Evolutionary conservation across 2,329 filamentous ascomycete species (phyloP).

Genomic region (Daldinia sp.): DNA sequence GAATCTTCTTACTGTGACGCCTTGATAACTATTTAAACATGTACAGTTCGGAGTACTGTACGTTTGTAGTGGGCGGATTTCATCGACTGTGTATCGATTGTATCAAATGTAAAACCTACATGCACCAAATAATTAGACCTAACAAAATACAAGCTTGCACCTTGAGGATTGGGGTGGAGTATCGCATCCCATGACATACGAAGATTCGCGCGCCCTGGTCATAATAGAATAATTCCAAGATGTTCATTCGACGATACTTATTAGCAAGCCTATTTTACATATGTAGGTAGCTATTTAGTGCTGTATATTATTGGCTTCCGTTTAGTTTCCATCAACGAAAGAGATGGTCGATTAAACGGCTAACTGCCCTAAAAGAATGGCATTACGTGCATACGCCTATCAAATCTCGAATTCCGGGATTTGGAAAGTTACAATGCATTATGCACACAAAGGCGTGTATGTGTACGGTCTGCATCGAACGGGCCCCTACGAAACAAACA

Average conservation of each 20-base stretch:
- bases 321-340: conserved; percentile 14
- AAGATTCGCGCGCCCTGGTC: conserved; percentile 26
- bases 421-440: conserved; percentile 30
- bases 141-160: conserved; percentile 3
- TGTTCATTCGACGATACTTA: conserved; percentile 32
- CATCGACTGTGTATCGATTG: background rate
- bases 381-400: conserved; percentile 45
- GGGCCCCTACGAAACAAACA: conserved; percentile 35
- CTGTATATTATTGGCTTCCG: conserved; percentile 24
- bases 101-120: background rate
- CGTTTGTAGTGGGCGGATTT: background rate
- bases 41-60: conserved; percentile 22
- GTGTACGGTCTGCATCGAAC: conserved; percentile 12
- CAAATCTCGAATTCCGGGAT: conserved; percentile 24
- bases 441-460: conserved; percentile 21
- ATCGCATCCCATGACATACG: conserved; percentile 22
- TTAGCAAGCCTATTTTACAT: conserved; percentile 13
- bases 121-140: background rate
- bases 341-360: conserved; percentile 28
- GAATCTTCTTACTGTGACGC: conserved; percentile 17
- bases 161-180: conserved; percentile 21
- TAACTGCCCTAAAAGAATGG: conserved; percentile 31
- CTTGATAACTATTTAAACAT: background rate
- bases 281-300: background rate
- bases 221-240: conserved; percentile 34